Base-by-base conservation (phyloP, 2,329 filamentous ascomycete genomes). In the Phaeophleospora eucalypticola region DNA sequence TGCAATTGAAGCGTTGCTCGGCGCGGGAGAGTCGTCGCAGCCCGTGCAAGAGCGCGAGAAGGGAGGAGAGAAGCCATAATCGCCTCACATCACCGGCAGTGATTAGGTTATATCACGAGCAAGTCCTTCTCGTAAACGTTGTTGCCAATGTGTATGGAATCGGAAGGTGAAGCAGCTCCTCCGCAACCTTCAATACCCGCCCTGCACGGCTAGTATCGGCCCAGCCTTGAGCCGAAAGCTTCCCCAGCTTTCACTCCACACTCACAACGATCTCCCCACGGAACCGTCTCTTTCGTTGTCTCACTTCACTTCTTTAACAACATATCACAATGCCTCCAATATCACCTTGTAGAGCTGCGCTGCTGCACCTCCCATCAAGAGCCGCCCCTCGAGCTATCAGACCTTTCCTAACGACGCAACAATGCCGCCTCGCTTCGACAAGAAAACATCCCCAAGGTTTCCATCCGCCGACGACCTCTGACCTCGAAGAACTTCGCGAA, bases 401-500 rank as follows among this genome's bases (percentile, higher is more conserved):
- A 20, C 42, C 27, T 9, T 42, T 49, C 8, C 33, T 53, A n/a
- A 32, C 56, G 43, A 34, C 51, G 16, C 49, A 48, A 47, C 53
- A 36, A 44, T 49, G 50, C 46, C 65, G 72, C 42, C 58, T 69
- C 53, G 78, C 82, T 48, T 89, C 88, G 7, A 51, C 53, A 14
- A 81, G 77, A 17, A 87, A 87, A 65, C 83, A 86, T 62, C 82
- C 83, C 3, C 73, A 74, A 55, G 81, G 78, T 62, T 89, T 89
- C 68, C 71, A 72, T 46, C 74, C 84, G 9, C 89, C 89, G 0
- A 77, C 84, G 1, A 72, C 80, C 36, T 77, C 83, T 48, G 89
- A 95, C 46, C 77, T 95, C 6, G 70, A 83, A 17, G 89, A 95
- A 71, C 75, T 95, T 49, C 82, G 89, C 48, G 87, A 90, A 61